A percentile compares a stretch with the other conserved stretches of the same genome.
phyloP scores from a whole-genome alignment of 2,329 filamentous ascomycete species.

The Botrytis paeoniae region DNA sequence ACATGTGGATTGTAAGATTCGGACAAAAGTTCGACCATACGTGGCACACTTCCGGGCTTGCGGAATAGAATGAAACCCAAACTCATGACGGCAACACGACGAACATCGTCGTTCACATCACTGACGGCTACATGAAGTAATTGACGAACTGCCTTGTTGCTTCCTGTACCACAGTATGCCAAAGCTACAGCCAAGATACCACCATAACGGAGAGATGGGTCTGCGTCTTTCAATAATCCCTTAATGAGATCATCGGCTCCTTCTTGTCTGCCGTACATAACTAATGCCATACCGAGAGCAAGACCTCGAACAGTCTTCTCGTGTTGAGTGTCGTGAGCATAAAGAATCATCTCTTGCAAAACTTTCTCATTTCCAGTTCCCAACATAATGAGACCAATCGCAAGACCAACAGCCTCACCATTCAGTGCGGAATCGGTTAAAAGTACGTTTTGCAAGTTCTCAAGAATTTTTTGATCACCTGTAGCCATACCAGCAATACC shows the following conservation, averaged over 20 bases:
- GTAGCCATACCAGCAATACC: constrained; percentile 98
- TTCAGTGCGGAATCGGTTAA: constrained; percentile 95
- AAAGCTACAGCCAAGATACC: constrained; percentile 98
- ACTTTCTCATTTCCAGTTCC: constrained; percentile 95
- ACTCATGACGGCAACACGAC: constrained; percentile 94
- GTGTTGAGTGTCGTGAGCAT: constrained; percentile 95
- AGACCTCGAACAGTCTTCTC: constrained; percentile 98
- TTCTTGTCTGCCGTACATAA: constrained; percentile 97
- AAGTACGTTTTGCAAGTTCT: constrained; percentile 82
- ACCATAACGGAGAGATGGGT: constrained; percentile 90
- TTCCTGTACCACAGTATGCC: constrained; percentile 94
- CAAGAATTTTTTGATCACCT: constrained; percentile 84
- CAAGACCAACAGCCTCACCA: constrained; percentile 89
- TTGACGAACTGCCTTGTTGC: constrained; percentile 97
- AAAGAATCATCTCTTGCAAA: constrained; percentile 94
- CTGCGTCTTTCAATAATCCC: constrained; percentile 86
- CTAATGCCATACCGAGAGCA: constrained; percentile 93
- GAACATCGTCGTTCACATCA: constrained; percentile 96
- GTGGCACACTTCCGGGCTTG: constrained; percentile 92
- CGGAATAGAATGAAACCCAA: constrained; percentile 98
- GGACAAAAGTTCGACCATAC: constrained; percentile 96
- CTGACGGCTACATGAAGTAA: constrained; percentile 94
- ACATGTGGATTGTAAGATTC: constrained; percentile 99
- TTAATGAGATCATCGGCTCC: constrained; percentile 93
- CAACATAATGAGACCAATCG: constrained; percentile 98